Percentiles rank a stretch among this genome's conserved stretches.
These are phyloP conservation scores for Blastobotrys chiropterorum DNA, from an alignment of 805 yeast species.

Conservation along the genomic window DNA sequence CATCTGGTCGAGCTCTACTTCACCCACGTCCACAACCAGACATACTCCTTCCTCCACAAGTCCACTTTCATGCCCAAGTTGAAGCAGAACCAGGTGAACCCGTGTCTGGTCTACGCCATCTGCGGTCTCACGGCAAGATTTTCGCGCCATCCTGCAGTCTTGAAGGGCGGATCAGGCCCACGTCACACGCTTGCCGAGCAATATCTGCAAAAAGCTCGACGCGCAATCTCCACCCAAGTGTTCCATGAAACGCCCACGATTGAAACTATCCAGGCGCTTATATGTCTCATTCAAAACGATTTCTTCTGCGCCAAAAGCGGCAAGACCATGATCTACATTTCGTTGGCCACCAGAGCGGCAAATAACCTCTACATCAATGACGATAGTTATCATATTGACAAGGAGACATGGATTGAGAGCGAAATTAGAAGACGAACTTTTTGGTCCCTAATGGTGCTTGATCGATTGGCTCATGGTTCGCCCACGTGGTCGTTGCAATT, in stretches of 20 bases:
- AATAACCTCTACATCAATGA: constrained; percentile 25
- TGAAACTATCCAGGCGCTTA: constrained; percentile 31
- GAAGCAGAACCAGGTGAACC: constrained; percentile 24
- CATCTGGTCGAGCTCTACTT: constrained; percentile 32
- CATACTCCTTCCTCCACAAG: constrained; percentile 31
- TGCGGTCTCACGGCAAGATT: constrained; percentile 33
- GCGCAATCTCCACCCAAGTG: constrained; percentile 14
- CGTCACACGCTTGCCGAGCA: constrained; percentile 16
- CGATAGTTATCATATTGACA: constrained; percentile 21
- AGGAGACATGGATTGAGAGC: constrained; percentile 27
- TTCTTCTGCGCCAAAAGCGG: constrained; percentile 30
- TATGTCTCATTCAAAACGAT: constrained; percentile 31
- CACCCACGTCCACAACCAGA: constrained; percentile 29
- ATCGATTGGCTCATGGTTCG: constrained; percentile 31
- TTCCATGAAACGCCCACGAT: constrained; percentile 27
- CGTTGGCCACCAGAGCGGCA: constrained; percentile 33
- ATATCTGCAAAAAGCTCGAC: constrained; percentile 16
- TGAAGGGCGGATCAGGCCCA: constrained; percentile 3
- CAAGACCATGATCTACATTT: constrained; percentile 32
- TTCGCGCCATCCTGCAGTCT: constrained; percentile 29
- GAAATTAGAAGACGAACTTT: constrained; percentile 31
- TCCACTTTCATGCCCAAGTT: constrained; percentile 27
- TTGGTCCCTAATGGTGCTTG: constrained; percentile 33
- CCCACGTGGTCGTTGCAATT: constrained; percentile 27
- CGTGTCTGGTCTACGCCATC: constrained; percentile 28